Evolutionary conservation across 495 filamentous ascomycete genomes (phyloP), one percentile per base, ranked within the genome.

Genomic region (Extremus antarcticus): DNA sequence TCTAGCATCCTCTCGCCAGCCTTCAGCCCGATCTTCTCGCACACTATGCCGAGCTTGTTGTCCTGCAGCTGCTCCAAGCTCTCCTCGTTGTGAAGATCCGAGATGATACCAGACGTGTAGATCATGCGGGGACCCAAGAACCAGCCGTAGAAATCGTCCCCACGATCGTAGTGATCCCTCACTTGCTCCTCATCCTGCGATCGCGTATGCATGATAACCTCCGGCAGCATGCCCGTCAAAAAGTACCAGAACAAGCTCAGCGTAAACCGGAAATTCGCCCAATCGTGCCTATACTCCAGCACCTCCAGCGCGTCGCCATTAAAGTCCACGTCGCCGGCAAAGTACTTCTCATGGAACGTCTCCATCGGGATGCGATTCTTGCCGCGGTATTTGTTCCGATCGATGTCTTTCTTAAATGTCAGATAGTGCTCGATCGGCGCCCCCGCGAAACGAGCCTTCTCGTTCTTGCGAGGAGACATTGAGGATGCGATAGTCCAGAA

Each of bases 61-160:
- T 90, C 87, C 72, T 94, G 87, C 47, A 94, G 76, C 69, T 91
- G 74, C 71, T 94, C 87, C 25, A 94, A 80, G 15, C 79, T 76
- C 68, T 94, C 87, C 69, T 90, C 87, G 23, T 70, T 73, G 70
- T 77, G 78, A 65, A 82, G 76, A 63, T 94, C 86, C 17, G 79
- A 80, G 68, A 94, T 87, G 56, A 94, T 75, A 46, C 87, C 87
- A 13, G 83, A 86, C 43, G 88, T 91, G 70, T 91, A 94, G 69
- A 91, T 84, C 87, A 94, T 94, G 62, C 87, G 86, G 39, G 86
- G 87, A 57, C 87, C 88, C 45, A 94, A 78, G 74, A 91, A 91
- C 85, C 86, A 94, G 68, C 76, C 80, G 73, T 94, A 94, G 70
- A 87, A 87, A 71, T 94, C 87, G 69, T 92, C 85, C 61, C 87